Percentiles rank a stretch among this genome's conserved stretches.
Evolutionary conservation across 306 rosid genomes (phyloP).

Genomic region (Dryas drummondii): DNA sequence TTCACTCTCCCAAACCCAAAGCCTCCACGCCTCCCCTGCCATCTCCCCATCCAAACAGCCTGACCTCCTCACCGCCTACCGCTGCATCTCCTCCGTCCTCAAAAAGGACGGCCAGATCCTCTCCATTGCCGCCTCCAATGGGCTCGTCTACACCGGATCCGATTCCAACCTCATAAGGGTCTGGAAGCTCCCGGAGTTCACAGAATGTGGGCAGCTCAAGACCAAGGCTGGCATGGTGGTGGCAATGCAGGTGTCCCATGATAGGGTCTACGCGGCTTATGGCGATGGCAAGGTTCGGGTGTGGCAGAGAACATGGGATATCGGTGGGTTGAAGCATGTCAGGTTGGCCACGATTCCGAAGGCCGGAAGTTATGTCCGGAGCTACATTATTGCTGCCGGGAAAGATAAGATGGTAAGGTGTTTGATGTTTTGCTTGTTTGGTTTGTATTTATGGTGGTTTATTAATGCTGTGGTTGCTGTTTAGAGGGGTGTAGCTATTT

Average conservation of each 20-base stretch:
- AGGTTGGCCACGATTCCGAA: slow-evolving; percentile 69
- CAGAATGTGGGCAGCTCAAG: slow-evolving; percentile 76
- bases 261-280: slow-evolving; percentile 83
- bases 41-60: slow-evolving; percentile 30
- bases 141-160: slow-evolving; percentile 80
- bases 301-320: slow-evolving; percentile 73
- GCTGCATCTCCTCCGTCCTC: slow-evolving; percentile 81
- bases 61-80: slow-evolving; percentile 53
- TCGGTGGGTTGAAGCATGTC: slow-evolving; percentile 61
- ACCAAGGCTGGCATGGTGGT: slow-evolving; percentile 68
- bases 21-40: slow-evolving; percentile 55
- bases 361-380: slow-evolving; percentile 64
- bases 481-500: background rate
- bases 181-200: slow-evolving; percentile 90
- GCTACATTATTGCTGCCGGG: slow-evolving; percentile 59
- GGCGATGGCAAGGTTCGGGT: slow-evolving; percentile 78
- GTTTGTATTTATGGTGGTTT: slow-evolving; percentile 14
- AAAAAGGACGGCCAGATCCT: slow-evolving; percentile 83
- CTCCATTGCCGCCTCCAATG: slow-evolving; percentile 56
- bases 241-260: slow-evolving; percentile 68
- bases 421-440: background rate
- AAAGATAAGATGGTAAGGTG: slow-evolving; percentile 69
- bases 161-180: slow-evolving; percentile 59
- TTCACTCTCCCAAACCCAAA: slow-evolving; percentile 53
- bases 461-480: slow-evolving; percentile 10